Percentiles rank a stretch among this genome's conserved stretches.
These are phyloP conservation scores for Berkeleyomyces rouxiae DNA, from an alignment of 2,329 filamentous ascomycete genomes.

Conservation along the genomic window DNA sequence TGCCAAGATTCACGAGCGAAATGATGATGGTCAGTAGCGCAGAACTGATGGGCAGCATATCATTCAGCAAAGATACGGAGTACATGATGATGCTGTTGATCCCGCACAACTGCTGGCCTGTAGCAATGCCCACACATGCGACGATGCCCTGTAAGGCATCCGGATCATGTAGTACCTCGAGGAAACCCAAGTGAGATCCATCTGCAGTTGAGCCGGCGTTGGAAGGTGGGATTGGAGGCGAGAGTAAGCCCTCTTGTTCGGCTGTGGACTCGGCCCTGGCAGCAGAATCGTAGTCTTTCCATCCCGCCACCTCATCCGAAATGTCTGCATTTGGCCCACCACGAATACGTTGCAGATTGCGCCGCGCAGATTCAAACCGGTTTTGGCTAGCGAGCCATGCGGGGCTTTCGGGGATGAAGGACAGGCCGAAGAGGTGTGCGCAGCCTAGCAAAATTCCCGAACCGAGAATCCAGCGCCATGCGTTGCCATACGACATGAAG, in stretches of 20 bases:
- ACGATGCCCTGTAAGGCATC: slow-evolving; percentile 57
- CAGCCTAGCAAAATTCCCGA: slow-evolving; percentile 52
- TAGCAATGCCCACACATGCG: slow-evolving; percentile 79
- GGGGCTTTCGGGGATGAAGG: slow-evolving; percentile 72
- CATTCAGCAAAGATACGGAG: slow-evolving; percentile 73
- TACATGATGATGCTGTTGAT: slow-evolving; percentile 99
- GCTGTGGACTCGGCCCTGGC: slow-evolving; percentile 26
- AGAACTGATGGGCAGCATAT: slow-evolving; percentile 65
- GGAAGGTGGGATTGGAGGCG: slow-evolving; percentile 16
- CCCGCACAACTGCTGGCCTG: slow-evolving; percentile 79
- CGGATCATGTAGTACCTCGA: slow-evolving; percentile 49
- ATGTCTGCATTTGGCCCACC: slow-evolving; percentile 56
- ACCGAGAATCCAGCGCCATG: slow-evolving; percentile 74
- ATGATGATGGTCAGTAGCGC: slow-evolving; percentile 75
- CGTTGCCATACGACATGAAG: slow-evolving; percentile 61
- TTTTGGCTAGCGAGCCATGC: slow-evolving; percentile 64
- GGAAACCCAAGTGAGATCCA: slow-evolving; percentile 36
- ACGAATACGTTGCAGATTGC: slow-evolving; percentile 57
- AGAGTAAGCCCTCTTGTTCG: slow-evolving; percentile 58
- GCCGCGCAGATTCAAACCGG: slow-evolving; percentile 43
- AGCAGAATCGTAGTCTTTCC: slow-evolving; percentile 24
- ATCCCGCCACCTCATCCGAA: slow-evolving; percentile 51
- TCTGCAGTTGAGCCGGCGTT: slow-evolving; percentile 9
- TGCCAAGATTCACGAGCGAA: slow-evolving; percentile 69
- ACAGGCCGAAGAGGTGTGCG: slow-evolving; percentile 51